phyloP scores from a whole-genome alignment of 306 rosid species.

The Hylodesmum podocarpum region DNA sequence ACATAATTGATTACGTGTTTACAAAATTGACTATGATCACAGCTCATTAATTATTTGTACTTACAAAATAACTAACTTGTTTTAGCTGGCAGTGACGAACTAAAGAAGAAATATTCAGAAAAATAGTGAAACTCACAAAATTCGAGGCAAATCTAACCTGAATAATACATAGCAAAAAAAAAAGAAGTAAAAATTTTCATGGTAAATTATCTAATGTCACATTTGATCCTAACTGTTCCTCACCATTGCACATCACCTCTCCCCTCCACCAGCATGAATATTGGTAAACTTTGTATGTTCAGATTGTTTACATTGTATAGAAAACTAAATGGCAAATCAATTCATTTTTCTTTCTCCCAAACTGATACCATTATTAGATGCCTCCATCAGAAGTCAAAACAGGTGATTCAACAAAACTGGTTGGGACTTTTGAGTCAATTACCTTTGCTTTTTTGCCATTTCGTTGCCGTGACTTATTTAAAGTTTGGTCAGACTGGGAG shows the following conservation, averaged over 20 bases:
- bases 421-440: slow-evolving; percentile 22
- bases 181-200: not conserved
- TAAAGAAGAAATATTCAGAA: no score
- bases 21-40: no score
- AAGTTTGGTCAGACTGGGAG: slow-evolving; percentile 67
- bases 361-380: slow-evolving; percentile 14
- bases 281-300: not conserved
- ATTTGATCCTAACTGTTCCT: not conserved
- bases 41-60: no score
- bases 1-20: no score
- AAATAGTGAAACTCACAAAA: no score
- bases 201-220: not conserved
- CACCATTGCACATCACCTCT: not conserved
- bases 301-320: not conserved
- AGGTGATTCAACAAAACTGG: slow-evolving; percentile 25
- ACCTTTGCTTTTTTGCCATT: slow-evolving; percentile 46
- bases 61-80: no score
- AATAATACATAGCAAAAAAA: not conserved
- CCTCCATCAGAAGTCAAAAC: slow-evolving; percentile 8
- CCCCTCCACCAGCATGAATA: not conserved
- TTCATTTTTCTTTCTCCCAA: not conserved
- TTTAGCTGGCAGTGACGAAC: no score
- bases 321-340: slow-evolving; percentile 13
- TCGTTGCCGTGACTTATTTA: slow-evolving; percentile 44
- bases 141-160: not conserved